Evolutionary conservation across 495 filamentous ascomycete species (phyloP), one percentile per base, ranked within the genome.

Genomic region (Aeminium ludgeri): DNA sequence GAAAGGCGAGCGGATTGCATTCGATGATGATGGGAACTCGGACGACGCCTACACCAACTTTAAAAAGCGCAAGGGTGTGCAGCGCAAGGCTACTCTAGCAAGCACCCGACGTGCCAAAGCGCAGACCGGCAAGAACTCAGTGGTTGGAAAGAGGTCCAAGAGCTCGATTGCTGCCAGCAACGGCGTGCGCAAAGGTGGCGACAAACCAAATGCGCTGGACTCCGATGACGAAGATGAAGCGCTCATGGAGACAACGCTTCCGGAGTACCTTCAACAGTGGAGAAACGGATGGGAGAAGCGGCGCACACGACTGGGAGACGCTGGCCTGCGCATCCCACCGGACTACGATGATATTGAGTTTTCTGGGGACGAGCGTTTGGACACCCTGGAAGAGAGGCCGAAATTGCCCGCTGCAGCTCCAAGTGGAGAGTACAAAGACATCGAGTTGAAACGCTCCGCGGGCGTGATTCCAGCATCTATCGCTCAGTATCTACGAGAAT

Each of bases 401-500:
- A 59, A 68, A 1, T 84, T 93, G 32, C 69, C 71, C 1, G 60
- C 56, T 20, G 65, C 73, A 37, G 70, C 68, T 12, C 73, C 81
- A 1, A 74, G 61, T 34, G 68, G 74, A 8, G 58, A 67, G 10
- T 89, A 92, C 54, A 67, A 77, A 48, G 82, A 92, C 46, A 77
- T 87, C 32, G 62, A 69, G 17, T 64, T 96, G 27, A 68, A 72
- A 13, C 72, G 74, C 46, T 89, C 91, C 1, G 69, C 76, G 0
- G 91, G 89, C 1, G 46, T 89, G 8, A 84, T 97, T 41, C 89
- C 89, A 1, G 86, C 86, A 3, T 73, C 83, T 1, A 82, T 95
- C 40, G 85, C 89, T 2, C 87, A 93, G 55, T 94, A 87, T 66
- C 66, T 97, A 29, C 75, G 89, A 20, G 78, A 82, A 43, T 97